These are phyloP conservation scores for Hypoxylon trugodes DNA, from an alignment of 495 filamentous ascomycete species.

Conservation along the genomic window DNA sequence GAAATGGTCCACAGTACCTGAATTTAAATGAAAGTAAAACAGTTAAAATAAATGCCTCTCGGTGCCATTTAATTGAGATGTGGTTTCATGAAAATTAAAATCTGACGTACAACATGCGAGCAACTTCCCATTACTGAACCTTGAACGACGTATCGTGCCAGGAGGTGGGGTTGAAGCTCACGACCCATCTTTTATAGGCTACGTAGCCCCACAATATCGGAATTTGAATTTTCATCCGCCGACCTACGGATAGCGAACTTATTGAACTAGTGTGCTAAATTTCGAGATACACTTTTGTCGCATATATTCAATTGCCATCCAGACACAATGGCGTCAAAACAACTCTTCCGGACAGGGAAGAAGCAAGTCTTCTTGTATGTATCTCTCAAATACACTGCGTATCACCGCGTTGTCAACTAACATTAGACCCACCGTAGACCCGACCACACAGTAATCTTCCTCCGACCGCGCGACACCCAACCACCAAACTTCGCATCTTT, in stretches of 20 bases:
- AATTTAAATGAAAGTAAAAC: no score
- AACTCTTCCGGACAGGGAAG: conserved; percentile 50
- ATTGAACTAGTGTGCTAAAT: conserved; percentile 11
- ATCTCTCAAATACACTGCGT: neutral
- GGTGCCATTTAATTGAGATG: neutral
- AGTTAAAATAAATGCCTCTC: neutral
- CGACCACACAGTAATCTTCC: conserved; percentile 76
- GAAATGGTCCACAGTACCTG: no score
- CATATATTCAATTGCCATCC: conserved; percentile 8
- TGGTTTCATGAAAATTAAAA: no score
- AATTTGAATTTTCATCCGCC: conserved; percentile 39
- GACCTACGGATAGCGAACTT: neutral
- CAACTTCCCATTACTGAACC: no score
- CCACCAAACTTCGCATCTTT: conserved; percentile 83
- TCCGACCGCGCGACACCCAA: conserved; percentile 71
- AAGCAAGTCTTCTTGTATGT: conserved; percentile 78
- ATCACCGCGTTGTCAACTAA: conserved; percentile 11
- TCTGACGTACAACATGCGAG: no score
- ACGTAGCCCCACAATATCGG: conserved; percentile 8
- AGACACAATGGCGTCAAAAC: conserved; percentile 30
- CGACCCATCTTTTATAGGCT: neutral
- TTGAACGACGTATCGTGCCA: neutral
- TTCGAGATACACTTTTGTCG: conserved; percentile 13
- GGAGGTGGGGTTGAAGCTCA: neutral
- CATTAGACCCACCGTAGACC: conserved; percentile 62